A percentile compares a stretch with the other conserved stretches of the same genome.
phyloP scores from a whole-genome alignment of 2,329 filamentous ascomycete genomes.

The Fusarium sulawesiense region DNA sequence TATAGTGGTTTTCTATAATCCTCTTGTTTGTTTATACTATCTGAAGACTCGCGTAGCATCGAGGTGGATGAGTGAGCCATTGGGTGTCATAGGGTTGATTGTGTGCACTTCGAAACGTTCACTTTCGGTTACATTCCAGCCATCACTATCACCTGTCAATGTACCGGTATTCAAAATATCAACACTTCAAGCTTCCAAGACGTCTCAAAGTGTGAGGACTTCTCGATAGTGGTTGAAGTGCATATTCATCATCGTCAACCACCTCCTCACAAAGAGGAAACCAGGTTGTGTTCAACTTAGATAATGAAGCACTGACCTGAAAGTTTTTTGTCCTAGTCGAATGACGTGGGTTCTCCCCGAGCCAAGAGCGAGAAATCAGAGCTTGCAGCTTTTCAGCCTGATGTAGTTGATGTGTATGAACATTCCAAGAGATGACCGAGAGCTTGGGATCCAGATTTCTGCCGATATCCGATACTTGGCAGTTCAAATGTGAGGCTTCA shows the following conservation, averaged over 20 bases:
- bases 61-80: background rate
- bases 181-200: constrained; percentile 37
- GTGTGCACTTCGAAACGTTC: background rate
- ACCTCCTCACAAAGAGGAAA: constrained; percentile 22
- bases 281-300: constrained; percentile 48
- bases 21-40: background rate
- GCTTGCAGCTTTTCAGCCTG: constrained; percentile 39
- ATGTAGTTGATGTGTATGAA: constrained; percentile 39
- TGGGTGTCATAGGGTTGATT: background rate
- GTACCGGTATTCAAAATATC: constrained; percentile 30
- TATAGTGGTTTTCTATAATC: background rate
- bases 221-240: constrained; percentile 51
- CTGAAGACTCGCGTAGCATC: background rate
- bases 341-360: constrained; percentile 7
- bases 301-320: constrained; percentile 32
- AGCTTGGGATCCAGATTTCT: constrained; percentile 28
- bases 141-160: background rate
- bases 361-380: constrained; percentile 46
- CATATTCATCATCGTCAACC: constrained; percentile 53
- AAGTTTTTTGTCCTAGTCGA: constrained; percentile 21
- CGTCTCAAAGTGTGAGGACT: constrained; percentile 45
- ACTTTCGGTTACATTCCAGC: background rate
- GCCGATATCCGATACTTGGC: constrained; percentile 36
- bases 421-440: constrained; percentile 50
- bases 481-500: constrained; percentile 9